Percentiles rank a stretch among this genome's conserved stretches.
Conservation (phyloP, 495 filamentous ascomycete species). For the Daldinia grandis region DNA sequence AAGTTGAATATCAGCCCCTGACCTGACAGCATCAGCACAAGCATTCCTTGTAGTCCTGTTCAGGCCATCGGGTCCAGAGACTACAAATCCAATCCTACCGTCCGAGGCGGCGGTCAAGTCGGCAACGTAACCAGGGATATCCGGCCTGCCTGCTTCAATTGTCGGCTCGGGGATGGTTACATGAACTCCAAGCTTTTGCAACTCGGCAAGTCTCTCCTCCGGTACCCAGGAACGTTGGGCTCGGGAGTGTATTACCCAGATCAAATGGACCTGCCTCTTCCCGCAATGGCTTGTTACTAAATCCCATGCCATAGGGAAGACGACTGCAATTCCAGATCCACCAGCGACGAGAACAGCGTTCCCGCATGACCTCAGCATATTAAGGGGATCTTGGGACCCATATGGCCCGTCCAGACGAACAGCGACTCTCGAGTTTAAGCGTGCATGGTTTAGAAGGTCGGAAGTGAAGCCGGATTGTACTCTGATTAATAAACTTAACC, state of each 20-base stretch:
- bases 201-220: slow-evolving; percentile 53
- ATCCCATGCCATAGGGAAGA: slow-evolving; percentile 61
- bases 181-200: slow-evolving; percentile 55
- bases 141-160: slow-evolving; percentile 59
- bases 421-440: slow-evolving; percentile 44
- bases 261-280: slow-evolving; percentile 57
- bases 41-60: slow-evolving; percentile 61
- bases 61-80: slow-evolving; percentile 64
- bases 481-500: slow-evolving; percentile 63
- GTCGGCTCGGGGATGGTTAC: slow-evolving; percentile 63
- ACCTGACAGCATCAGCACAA: slow-evolving; percentile 55
- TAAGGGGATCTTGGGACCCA: slow-evolving; percentile 51
- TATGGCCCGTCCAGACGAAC: slow-evolving; percentile 66
- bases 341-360: slow-evolving; percentile 65
- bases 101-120: slow-evolving; percentile 41
- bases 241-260: slow-evolving; percentile 64
- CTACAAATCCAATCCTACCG: slow-evolving; percentile 55
- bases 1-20: slow-evolving; percentile 52
- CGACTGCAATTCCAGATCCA: slow-evolving; percentile 69
- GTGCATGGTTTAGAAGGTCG: slow-evolving; percentile 60
- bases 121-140: slow-evolving; percentile 52
- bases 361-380: slow-evolving; percentile 53
- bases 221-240: slow-evolving; percentile 62
- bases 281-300: slow-evolving; percentile 36
- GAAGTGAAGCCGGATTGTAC: slow-evolving; percentile 67